Percentiles rank a stretch among this genome's conserved stretches.
phyloP scores from a whole-genome alignment of 805 yeast genomes.

The Candida namnaoensis region DNA sequence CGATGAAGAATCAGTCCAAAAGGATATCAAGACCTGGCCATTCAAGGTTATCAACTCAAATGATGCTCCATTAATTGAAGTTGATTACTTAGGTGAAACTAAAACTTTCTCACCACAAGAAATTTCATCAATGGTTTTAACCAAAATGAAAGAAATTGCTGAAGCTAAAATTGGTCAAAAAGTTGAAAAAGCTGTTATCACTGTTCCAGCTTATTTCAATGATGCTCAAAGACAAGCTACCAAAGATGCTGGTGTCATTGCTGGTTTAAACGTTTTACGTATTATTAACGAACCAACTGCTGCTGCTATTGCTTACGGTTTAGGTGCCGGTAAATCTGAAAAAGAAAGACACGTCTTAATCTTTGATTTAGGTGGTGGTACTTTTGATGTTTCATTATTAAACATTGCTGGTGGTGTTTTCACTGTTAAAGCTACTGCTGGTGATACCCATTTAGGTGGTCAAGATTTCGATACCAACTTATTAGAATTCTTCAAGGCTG shows the following conservation, averaged over 20 bases:
- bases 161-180: constrained; percentile 66
- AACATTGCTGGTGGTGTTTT: constrained; percentile 94
- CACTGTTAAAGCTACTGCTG: constrained; percentile 97
- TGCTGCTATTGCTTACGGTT: constrained; percentile 98
- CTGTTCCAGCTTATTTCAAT: constrained; percentile 77
- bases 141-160: constrained; percentile 78
- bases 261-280: constrained; percentile 71
- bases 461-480: constrained; percentile 97
- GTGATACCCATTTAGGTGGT: constrained; percentile 99
- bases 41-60: constrained; percentile 59
- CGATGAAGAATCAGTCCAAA: constrained; percentile 70
- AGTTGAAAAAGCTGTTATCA: constrained; percentile 68
- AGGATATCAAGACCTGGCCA: constrained; percentile 89
- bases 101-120: constrained; percentile 69
- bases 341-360: constrained; percentile 84
- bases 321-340: constrained; percentile 79
- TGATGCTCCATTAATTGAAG: constrained; percentile 63
- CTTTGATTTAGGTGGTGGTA: constrained; percentile 98
- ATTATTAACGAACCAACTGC: constrained; percentile 85
- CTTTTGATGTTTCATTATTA: constrained; percentile 92
- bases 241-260: constrained; percentile 76
- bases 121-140: constrained; percentile 68
- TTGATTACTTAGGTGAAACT: constrained; percentile 60
- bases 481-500: constrained; percentile 85
- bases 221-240: constrained; percentile 79